phyloP scores from a whole-genome alignment of 2,329 filamentous ascomycete genomes.

The Leptosphaerulina australis region DNA sequence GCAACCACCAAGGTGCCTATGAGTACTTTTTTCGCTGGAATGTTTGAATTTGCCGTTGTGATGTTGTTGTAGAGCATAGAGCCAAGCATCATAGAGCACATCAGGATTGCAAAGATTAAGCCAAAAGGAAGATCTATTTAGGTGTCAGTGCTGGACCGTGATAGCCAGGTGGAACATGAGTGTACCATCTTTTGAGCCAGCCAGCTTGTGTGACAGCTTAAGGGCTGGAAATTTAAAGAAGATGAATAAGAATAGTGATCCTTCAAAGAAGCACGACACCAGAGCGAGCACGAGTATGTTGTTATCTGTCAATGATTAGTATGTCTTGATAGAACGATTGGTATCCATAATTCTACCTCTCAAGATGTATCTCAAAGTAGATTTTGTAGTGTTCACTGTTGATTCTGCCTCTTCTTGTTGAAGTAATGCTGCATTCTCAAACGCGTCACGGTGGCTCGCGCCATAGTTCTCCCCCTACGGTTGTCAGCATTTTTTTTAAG shows the following conservation, averaged over 20 bases:
- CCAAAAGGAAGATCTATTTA: conserved; percentile 52
- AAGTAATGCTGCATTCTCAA: conserved; percentile 32
- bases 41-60: conserved; percentile 28
- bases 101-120: conserved; percentile 63
- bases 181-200: conserved; percentile 38
- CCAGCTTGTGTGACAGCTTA: conserved; percentile 42
- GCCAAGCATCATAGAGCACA: conserved; percentile 66
- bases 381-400: conserved; percentile 22
- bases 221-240: conserved; percentile 67
- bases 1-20: conserved; percentile 34
- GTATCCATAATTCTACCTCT: conserved; percentile 15
- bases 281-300: conserved; percentile 60
- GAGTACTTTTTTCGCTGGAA: conserved; percentile 38
- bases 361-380: conserved; percentile 33
- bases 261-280: conserved; percentile 64
- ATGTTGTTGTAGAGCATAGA: conserved; percentile 59
- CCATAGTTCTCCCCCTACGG: conserved; percentile 60
- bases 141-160: conserved; percentile 9
- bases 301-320: conserved; percentile 44
- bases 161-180: not conserved
- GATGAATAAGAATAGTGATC: conserved; percentile 67
- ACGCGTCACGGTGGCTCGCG: conserved; percentile 22
- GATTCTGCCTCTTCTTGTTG: conserved; percentile 37
- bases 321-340: not conserved
- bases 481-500: conserved; percentile 9